A percentile compares a stretch with the other conserved stretches of the same genome.
phyloP scores from a whole-genome alignment of 2,329 filamentous ascomycete genomes.

The Eurotiales sp. region DNA sequence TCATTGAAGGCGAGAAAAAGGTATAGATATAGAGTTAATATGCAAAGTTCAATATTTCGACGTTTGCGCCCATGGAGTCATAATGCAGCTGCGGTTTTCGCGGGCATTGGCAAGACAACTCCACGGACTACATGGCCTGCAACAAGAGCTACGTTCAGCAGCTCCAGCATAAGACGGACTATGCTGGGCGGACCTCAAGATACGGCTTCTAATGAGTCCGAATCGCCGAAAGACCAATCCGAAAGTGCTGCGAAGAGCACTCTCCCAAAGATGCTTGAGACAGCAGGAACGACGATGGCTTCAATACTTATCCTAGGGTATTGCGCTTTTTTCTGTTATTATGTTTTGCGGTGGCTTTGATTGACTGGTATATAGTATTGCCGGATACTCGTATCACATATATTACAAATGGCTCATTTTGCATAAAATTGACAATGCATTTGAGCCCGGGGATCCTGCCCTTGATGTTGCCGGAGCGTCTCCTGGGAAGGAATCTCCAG shows the following conservation, averaged over 20 bases:
- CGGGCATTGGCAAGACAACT: constrained; percentile 1
- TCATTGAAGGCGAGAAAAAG: too few relatives aligned
- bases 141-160: constrained; percentile 6
- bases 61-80: not conserved
- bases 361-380: constrained; percentile 37
- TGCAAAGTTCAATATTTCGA: not conserved
- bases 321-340: constrained; percentile 47
- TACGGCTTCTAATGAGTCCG: constrained; percentile 28
- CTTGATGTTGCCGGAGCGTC: constrained; percentile 67
- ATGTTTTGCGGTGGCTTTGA: not conserved
- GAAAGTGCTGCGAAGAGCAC: constrained; percentile 36
- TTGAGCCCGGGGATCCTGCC: constrained; percentile 86
- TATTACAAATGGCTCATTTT: constrained; percentile 87
- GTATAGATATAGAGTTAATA: too few relatives aligned
- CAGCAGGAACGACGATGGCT: constrained; percentile 70
- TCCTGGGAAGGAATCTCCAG: constrained; percentile 34
- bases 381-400: constrained; percentile 74
- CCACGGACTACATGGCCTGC: constrained; percentile 1
- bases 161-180: constrained; percentile 2
- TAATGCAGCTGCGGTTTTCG: constrained; percentile 1
- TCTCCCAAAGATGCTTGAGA: constrained; percentile 64
- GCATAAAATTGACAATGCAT: constrained; percentile 89
- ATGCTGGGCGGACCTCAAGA: constrained; percentile 21
- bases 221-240: constrained; percentile 24
- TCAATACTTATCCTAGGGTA: constrained; percentile 68